Evolutionary conservation across 768 basidiomycete genomes (phyloP).

Genomic region (Amanita pseudoporphyria): DNA sequence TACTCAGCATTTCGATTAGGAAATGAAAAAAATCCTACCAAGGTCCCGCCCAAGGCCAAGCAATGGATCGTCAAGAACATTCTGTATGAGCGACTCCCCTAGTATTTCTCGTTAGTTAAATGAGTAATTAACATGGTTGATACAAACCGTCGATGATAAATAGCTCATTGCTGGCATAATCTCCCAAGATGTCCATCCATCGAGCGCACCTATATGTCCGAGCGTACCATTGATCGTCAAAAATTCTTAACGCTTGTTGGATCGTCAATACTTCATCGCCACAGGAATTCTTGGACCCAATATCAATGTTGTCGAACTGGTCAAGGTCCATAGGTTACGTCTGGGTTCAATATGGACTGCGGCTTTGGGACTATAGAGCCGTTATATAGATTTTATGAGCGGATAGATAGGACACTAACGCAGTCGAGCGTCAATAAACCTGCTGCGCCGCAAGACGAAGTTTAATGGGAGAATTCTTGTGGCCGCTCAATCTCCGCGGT

Average conservation of each 20-base stretch:
- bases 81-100: constrained; percentile 56
- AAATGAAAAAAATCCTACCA: constrained; percentile 22
- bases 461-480: neutral
- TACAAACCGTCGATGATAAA: constrained; percentile 55
- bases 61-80: constrained; percentile 50
- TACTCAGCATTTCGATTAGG: neutral
- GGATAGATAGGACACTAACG: too few relatives aligned
- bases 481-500: neutral
- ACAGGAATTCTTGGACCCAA: neutral
- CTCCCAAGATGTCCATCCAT: constrained; percentile 62
- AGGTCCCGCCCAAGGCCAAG: constrained; percentile 41
- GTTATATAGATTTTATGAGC: neutral
- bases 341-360: too few relatives aligned
- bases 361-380: neutral
- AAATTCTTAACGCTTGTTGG: constrained; percentile 1
- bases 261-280: neutral
- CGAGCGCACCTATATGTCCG: constrained; percentile 12
- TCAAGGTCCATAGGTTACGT: constrained; percentile 5
- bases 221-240: constrained; percentile 11
- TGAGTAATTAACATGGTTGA: neutral
- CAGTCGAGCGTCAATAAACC: too few relatives aligned
- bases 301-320: neutral
- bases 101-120: neutral
- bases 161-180: constrained; percentile 58
- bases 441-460: neutral